Percentiles rank a stretch among this genome's conserved stretches.
Evolutionary conservation across 1,284 basidiomycete genomes (phyloP).

Genomic region (Papiliotrema flavescens): DNA sequence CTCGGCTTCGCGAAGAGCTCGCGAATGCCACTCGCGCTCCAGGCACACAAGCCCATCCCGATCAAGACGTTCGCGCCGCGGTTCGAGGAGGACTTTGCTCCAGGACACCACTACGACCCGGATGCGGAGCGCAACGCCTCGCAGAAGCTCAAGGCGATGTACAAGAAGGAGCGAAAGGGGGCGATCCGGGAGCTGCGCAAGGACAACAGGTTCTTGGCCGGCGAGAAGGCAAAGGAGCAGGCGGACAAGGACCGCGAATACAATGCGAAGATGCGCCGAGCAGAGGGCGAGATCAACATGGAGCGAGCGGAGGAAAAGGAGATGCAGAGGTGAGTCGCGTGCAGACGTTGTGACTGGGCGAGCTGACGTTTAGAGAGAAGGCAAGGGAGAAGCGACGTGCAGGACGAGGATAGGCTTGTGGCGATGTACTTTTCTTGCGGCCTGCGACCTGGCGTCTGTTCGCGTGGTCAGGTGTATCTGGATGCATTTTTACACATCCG

Average conservation of each 20-base stretch:
- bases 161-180: constrained; percentile 95
- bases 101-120: constrained; percentile 74
- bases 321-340: constrained; percentile 58
- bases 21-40: constrained; percentile 76
- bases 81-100: constrained; percentile 78
- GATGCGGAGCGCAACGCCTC: constrained; percentile 86
- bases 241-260: constrained; percentile 77
- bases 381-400: constrained; percentile 22
- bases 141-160: constrained; percentile 78
- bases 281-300: constrained; percentile 74
- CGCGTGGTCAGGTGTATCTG: no score
- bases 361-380: constrained; percentile 11
- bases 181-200: constrained; percentile 95
- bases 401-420: constrained; percentile 11
- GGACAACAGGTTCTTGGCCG: constrained; percentile 89
- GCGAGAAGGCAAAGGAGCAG: constrained; percentile 78
- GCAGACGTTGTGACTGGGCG: not conserved
- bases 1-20: constrained; percentile 69
- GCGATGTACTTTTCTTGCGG: no score
- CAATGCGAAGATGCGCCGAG: constrained; percentile 74
- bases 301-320: constrained; percentile 95
- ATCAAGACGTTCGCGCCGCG: constrained; percentile 91
- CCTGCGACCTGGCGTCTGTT: no score
- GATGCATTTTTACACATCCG: no score
- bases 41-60: constrained; percentile 94